Base-by-base conservation (phyloP, 192 early-diverging fungal genomes). In the Umbelopsis vinacea region DNA sequence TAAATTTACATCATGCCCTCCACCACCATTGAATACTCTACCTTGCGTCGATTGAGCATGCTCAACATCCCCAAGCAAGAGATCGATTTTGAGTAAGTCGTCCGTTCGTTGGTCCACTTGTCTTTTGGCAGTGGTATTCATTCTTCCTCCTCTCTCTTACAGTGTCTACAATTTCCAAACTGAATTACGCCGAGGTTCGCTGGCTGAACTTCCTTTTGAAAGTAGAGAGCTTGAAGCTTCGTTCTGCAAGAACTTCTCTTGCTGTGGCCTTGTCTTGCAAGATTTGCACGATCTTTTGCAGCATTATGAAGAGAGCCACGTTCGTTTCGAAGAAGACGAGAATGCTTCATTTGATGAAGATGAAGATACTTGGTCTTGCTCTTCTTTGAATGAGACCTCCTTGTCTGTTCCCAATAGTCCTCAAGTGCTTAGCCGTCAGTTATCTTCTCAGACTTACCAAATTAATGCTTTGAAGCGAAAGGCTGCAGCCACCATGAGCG, bases 271-370 rank as follows among this genome's bases (percentile, higher is more conserved):
- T 37, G 82, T 91, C 46, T 86, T 98, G 57, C 88, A 88, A 70
- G 93, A 95, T 79, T 83, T 98, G 74, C 97, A 98, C 84, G 96
- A 94, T 72, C 91, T 98, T 53, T 81, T 98, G 35, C 94, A 96
- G 81, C 97, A 98, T 80, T 97, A 94, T 77, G 97, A 98, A 83
- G 97, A 98, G 76, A 89, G 87, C 75, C 96, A 98, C 72, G 94
- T 95, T 26, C 89, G 89, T 38, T 87, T 95, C 50, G 96, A 96
- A 78, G 89, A 92, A 12, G 96, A 98, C 69, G 91, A 93, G 50
- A 88, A 82, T 6, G 19, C 12, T 23, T 66, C 52, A 15, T 82
- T 89, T 66, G 87, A 88, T 26, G 82, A 80, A 35, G 55, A 24
- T 22, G 77, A 68, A 55, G 26, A 35, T 47, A 40, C 70, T 37